Evolutionary conservation across 768 basidiomycete genomes (phyloP).

Genomic region (Mycena vitilis): DNA sequence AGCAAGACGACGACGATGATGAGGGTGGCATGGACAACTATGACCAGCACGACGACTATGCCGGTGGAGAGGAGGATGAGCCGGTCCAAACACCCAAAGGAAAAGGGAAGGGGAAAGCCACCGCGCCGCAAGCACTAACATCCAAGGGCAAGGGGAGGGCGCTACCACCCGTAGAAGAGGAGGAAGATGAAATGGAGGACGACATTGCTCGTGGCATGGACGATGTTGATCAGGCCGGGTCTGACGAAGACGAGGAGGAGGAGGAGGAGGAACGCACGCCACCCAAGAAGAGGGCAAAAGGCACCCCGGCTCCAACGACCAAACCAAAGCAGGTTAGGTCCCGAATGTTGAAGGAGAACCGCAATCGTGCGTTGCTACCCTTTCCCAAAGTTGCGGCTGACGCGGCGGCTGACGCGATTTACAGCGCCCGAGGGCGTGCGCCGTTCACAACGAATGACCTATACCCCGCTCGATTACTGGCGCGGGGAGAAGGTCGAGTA

Average conservation of each 20-base stretch:
- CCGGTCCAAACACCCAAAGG: constrained; percentile 48
- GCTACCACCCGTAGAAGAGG: constrained; percentile 47
- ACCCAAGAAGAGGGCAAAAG: constrained; percentile 21
- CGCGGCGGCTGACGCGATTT: constrained; percentile 12
- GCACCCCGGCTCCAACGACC: neutral
- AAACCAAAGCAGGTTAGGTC: constrained; percentile 24
- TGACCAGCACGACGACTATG: constrained; percentile 56
- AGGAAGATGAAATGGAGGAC: constrained; percentile 52
- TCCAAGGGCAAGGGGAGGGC: constrained; percentile 42
- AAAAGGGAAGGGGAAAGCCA: constrained; percentile 54
- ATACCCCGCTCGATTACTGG: constrained; percentile 90
- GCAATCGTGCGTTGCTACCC: constrained; percentile 42
- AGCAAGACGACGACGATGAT: constrained; percentile 39
- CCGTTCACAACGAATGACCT: constrained; percentile 75
- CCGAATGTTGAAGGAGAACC: constrained; percentile 52
- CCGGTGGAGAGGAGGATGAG: constrained; percentile 56
- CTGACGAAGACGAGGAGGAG: constrained; percentile 26
- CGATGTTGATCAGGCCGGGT: constrained; percentile 27
- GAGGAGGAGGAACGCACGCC: constrained; percentile 14
- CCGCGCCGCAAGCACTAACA: constrained; percentile 47
- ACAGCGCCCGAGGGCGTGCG: constrained; percentile 66
- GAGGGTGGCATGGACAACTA: constrained; percentile 46
- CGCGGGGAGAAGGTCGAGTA: constrained; percentile 90
- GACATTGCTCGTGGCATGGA: constrained; percentile 54
- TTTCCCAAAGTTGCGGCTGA: neutral